phyloP scores from a whole-genome alignment of 2,329 filamentous ascomycete species.

The Alternaria novae-zelandiae region DNA sequence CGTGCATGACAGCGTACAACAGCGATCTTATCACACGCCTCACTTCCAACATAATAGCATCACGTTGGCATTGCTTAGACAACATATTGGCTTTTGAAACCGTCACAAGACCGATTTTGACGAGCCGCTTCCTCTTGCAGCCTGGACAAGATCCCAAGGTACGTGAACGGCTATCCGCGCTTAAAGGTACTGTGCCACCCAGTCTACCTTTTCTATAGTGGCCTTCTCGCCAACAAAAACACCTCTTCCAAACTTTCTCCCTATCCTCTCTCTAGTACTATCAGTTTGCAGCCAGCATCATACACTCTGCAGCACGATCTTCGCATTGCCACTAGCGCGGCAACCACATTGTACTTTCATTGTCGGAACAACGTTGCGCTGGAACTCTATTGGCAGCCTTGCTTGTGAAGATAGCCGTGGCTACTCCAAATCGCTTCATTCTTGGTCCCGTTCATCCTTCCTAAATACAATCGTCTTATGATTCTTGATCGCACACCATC shows the following conservation, averaged over 20 bases:
- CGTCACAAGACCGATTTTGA: conserved; percentile 2
- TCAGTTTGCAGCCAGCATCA: neutral
- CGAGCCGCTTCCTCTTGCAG: neutral
- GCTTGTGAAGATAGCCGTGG: neutral
- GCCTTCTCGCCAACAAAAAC: neutral
- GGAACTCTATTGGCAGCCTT: neutral
- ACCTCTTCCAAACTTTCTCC: neutral
- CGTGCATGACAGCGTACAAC: conserved; percentile 19
- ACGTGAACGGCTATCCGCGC: conserved; percentile 5
- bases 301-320: neutral
- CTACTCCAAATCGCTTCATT: neutral
- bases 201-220: neutral
- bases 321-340: neutral
- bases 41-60: conserved; percentile 17
- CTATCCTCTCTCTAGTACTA: neutral
- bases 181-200: neutral
- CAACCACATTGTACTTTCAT: neutral
- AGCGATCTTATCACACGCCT: conserved; percentile 29
- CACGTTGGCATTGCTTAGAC: neutral
- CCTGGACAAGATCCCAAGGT: neutral
- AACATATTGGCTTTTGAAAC: neutral
- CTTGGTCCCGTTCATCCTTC: neutral
- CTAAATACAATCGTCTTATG: neutral
- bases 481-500: neutral
- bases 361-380: neutral